Evolutionary conservation across 2,329 filamentous ascomycete genomes (phyloP).

Genomic region (Apiospora phragmitis): DNA sequence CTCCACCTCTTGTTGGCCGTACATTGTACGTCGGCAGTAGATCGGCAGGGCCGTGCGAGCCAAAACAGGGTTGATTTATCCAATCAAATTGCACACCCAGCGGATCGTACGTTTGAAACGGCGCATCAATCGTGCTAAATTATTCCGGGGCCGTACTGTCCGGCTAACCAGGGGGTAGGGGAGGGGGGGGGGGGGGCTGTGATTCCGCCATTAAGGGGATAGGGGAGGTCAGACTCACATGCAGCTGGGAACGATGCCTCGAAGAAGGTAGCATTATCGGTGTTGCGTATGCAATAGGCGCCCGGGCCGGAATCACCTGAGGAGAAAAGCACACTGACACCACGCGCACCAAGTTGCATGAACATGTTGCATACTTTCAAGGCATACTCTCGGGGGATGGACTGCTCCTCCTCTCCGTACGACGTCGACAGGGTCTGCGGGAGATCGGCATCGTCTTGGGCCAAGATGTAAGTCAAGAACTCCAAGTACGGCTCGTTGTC

Average conservation of each 20-base stretch:
- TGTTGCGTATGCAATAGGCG: constrained; percentile 51
- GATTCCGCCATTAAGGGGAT: too few relatives aligned
- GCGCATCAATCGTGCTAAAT: too few relatives aligned
- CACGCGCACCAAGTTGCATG: constrained; percentile 64
- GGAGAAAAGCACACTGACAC: constrained; percentile 38
- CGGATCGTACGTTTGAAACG: too few relatives aligned
- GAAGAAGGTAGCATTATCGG: constrained; percentile 52
- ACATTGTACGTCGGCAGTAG: too few relatives aligned
- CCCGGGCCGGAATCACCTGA: constrained; percentile 31
- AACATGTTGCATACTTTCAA: constrained; percentile 63
- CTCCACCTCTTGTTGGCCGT: too few relatives aligned
- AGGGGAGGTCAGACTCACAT: constrained; percentile 32
- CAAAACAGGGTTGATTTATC: too few relatives aligned
- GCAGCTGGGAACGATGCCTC: constrained; percentile 54
- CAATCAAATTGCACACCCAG: too few relatives aligned
- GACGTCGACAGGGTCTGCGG: constrained; percentile 65
- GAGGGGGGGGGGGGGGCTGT: too few relatives aligned
- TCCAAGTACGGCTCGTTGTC: constrained; percentile 29
- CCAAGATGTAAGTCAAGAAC: constrained; percentile 26
- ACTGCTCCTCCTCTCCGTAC: constrained; percentile 69
- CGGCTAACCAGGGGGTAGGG: too few relatives aligned
- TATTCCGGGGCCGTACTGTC: too few relatives aligned
- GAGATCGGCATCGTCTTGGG: constrained; percentile 42
- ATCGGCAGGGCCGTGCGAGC: too few relatives aligned
- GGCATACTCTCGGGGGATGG: constrained; percentile 61